phyloP scores from a whole-genome alignment of 2,329 filamentous ascomycete genomes.

The Diplodia seriata region DNA sequence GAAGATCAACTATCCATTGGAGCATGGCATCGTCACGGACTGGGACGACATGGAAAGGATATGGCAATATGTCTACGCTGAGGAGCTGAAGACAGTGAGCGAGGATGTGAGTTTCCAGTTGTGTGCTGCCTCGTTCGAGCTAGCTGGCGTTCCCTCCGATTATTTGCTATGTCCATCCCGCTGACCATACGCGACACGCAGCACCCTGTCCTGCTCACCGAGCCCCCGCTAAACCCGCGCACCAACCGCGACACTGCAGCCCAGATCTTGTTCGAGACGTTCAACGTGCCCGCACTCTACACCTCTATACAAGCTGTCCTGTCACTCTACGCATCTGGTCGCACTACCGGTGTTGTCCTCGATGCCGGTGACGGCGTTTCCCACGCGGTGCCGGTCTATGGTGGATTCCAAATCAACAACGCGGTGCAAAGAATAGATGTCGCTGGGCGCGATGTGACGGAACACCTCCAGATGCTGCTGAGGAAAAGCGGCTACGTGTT shows the following conservation, averaged over 20 bases:
- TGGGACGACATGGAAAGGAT: conserved; percentile 99
- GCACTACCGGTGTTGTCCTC: conserved; percentile 94
- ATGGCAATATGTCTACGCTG: conserved; percentile 97
- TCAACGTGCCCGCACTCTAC: conserved; percentile 96
- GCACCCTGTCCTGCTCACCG: conserved; percentile 95
- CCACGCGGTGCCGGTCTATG: conserved; percentile 95
- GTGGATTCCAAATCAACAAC: conserved; percentile 95
- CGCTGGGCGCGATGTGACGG: conserved; percentile 92
- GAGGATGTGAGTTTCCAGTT: conserved; percentile 73
- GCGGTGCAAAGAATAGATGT: conserved; percentile 96
- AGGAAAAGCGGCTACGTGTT: conserved; percentile 94
- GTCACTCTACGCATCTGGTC: conserved; percentile 92
- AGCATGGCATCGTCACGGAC: conserved; percentile 98
- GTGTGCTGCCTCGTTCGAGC: background rate
- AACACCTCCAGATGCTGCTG: conserved; percentile 88
- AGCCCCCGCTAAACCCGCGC: conserved; percentile 93
- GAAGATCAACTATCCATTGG: conserved; percentile 94
- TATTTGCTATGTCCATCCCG: background rate
- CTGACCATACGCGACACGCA: conserved; percentile 45
- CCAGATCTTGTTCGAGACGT: conserved; percentile 97
- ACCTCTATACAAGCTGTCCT: conserved; percentile 97
- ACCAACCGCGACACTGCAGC: conserved; percentile 95
- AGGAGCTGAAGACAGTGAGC: conserved; percentile 93
- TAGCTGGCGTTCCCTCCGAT: conserved; percentile 2
- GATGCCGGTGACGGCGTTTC: conserved; percentile 96